phyloP scores from a whole-genome alignment of 176 grass and related monocot species.

The Oryza glumipatula region DNA sequence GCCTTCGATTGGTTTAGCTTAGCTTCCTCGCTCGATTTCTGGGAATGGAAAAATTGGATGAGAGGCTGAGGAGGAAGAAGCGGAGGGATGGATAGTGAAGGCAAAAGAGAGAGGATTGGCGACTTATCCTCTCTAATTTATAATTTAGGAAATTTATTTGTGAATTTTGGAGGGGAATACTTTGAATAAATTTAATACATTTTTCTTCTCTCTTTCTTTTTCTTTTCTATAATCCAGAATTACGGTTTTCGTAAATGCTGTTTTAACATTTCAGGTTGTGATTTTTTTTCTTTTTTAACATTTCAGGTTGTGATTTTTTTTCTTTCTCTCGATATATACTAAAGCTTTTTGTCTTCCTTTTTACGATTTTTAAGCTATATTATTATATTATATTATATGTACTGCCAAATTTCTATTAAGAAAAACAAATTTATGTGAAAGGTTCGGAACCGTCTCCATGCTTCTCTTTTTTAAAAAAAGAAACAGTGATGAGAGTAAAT shows the following conservation, averaged over 20 bases:
- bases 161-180: constrained; percentile 42
- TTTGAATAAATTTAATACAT: neutral
- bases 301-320: neutral
- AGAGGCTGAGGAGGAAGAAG: constrained; percentile 43
- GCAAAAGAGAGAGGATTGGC: constrained; percentile 1
- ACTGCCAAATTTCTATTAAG: neutral
- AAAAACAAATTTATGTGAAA: neutral
- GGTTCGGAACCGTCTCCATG: neutral
- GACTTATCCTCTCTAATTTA: constrained; percentile 48
- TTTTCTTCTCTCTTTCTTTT: neutral
- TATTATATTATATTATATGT: neutral
- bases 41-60: constrained; percentile 37
- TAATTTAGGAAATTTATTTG: constrained; percentile 20
- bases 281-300: neutral
- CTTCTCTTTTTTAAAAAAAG: neutral
- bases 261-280: neutral
- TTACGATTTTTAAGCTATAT: neutral
- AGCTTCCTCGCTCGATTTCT: neutral
- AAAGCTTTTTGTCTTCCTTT: neutral
- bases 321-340: neutral
- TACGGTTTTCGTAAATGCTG: neutral
- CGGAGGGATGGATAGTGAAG: constrained; percentile 36
- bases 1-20: constrained; percentile 15
- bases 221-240: neutral
- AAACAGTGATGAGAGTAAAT: neutral